Evolutionary conservation across 495 filamentous ascomycete genomes (phyloP), one percentile per base, ranked within the genome.

Genomic region (Penicillium crystallinum): DNA sequence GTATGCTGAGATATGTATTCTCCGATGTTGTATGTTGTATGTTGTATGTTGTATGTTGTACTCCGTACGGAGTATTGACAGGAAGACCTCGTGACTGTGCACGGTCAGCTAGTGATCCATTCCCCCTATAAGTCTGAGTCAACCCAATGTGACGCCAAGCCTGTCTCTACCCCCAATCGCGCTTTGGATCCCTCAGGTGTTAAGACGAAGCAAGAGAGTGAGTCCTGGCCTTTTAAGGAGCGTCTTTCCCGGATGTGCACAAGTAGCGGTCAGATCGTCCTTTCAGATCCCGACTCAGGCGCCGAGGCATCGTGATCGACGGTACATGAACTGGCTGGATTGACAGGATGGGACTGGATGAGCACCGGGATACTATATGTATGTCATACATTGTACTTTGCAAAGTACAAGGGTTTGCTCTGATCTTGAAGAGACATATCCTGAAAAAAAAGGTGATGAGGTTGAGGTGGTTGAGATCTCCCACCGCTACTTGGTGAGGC

Each of bases 131-230:
- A 19, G 15, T 31, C 17, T n/a, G n/a, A n/a, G 23, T 11, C 27
- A 45, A 31, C 8, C 12, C 43, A 10, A 22, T 27, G 45, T 47
- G 45, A 47, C 36, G 45, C 45, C 45, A 47, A 47, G 45, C 5
- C 14, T 27, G 1, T 36, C 31, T 37, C 22, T 27, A 5, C 1
- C 9, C 5, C 45, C 45, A 47, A 47, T 47, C 6, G 21, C 2
- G 14, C 36, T 18, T 45, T 18, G 4, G 14, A 36, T 17, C 12
- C 34, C 1, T 15, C 4, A n/a, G 33, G 6, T 36, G n/a, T 34
- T 6, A 17, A 36, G n/a, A 17, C 4, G 29, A 31, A 31, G 34
- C 14, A n/a, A 36, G 11, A 31, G n/a, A 3, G 23, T 27, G 23
- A 3, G 23, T 27, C 7, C n/a, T n/a, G n/a, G n/a, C n/a, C 23